These are phyloP conservation scores for Boletus holoroseus DNA, from an alignment of 1,284 basidiomycete genomes.

Conservation along the genomic window DNA sequence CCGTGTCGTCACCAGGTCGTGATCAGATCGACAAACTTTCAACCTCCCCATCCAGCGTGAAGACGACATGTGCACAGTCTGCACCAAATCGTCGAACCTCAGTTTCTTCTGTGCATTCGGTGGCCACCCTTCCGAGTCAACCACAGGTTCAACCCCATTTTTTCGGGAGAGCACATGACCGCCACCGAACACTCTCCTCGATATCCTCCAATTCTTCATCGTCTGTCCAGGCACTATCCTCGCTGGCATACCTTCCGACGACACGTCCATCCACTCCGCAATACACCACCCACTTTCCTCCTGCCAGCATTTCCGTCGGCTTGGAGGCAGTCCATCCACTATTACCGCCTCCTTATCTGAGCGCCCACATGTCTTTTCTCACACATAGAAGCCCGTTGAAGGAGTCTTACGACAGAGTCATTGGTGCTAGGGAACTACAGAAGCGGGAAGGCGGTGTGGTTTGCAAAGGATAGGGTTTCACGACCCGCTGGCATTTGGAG, in stretches of 20 bases:
- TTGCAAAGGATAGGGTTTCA: slow-evolving; percentile 1
- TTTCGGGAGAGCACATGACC: slow-evolving; percentile 41
- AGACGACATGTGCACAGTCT: slow-evolving; percentile 28
- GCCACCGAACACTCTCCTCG: slow-evolving; percentile 60
- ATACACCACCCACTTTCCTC: slow-evolving; percentile 49
- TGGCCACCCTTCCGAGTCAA: slow-evolving; percentile 50
- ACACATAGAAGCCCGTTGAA: slow-evolving; percentile 57
- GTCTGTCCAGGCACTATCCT: slow-evolving; percentile 60
- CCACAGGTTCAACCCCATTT: slow-evolving; percentile 29
- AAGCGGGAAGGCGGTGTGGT: slow-evolving; percentile 16
- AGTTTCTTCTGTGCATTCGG: slow-evolving; percentile 60
- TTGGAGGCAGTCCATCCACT: slow-evolving; percentile 60
- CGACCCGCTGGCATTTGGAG: neutral
- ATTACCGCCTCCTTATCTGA: slow-evolving; percentile 63
- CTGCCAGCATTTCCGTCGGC: slow-evolving; percentile 45
- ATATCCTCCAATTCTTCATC: slow-evolving; percentile 53
- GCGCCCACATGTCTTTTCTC: slow-evolving; percentile 61
- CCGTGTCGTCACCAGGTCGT: slow-evolving; percentile 35
- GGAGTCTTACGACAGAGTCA: slow-evolving; percentile 65
- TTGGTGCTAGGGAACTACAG: slow-evolving; percentile 45
- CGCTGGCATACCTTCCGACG: slow-evolving; percentile 52
- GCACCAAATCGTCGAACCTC: slow-evolving; percentile 48
- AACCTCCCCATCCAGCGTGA: slow-evolving; percentile 38
- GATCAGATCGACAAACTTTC: slow-evolving; percentile 28
- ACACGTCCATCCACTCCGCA: slow-evolving; percentile 52